These are phyloP conservation scores for Penicillium olsonii DNA, from an alignment of 2,329 filamentous ascomycete species.

Conservation along the genomic window DNA sequence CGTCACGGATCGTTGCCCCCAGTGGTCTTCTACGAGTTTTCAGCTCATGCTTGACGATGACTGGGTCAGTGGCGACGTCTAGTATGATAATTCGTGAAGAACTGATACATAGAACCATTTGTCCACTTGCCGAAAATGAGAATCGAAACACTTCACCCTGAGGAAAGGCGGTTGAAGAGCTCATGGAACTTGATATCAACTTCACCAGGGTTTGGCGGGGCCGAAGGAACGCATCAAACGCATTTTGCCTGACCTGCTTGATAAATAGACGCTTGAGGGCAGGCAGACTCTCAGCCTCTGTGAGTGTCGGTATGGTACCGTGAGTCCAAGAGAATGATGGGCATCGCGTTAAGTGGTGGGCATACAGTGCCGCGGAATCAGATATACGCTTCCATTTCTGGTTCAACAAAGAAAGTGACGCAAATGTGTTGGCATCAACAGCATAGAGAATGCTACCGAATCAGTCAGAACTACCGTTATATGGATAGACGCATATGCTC, in stretches of 20 bases:
- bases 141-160: conserved; percentile 86
- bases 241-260: conserved; percentile 71
- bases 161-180: conserved; percentile 75
- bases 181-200: conserved; percentile 79
- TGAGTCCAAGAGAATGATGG: conserved; percentile 43
- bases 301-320: conserved; percentile 33
- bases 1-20: conserved; percentile 75
- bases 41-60: conserved; percentile 72
- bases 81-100: conserved; percentile 82
- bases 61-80: conserved; percentile 61
- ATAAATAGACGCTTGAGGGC: conserved; percentile 67
- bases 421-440: conserved; percentile 50
- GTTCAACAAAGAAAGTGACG: conserved; percentile 49
- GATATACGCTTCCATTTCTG: conserved; percentile 47
- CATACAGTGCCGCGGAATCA: conserved; percentile 47
- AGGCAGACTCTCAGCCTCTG: conserved; percentile 54
- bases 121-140: conserved; percentile 72
- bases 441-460: conserved; percentile 47
- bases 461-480: conserved; percentile 22
- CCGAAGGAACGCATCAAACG: conserved; percentile 74
- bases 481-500: neutral
- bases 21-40: conserved; percentile 76
- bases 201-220: conserved; percentile 72
- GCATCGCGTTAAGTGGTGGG: conserved; percentile 48
- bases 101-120: conserved; percentile 76